Evolutionary conservation across 2,329 filamentous ascomycete species (phyloP).

Genomic region (Sclerotinia minor): DNA sequence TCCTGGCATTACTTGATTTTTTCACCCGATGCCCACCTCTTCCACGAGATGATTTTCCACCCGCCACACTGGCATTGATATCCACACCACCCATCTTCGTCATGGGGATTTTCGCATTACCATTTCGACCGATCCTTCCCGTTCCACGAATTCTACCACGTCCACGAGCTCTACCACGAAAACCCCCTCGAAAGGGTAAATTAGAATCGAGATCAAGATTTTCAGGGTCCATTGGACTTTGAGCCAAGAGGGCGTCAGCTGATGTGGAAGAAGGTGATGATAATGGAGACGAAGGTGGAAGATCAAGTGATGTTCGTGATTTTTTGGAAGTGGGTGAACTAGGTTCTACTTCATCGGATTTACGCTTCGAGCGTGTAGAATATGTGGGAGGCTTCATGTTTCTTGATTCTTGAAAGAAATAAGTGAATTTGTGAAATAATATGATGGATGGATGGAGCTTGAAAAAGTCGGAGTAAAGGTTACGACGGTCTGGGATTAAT

Average conservation of each 20-base stretch:
- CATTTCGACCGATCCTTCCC: conserved; percentile 29
- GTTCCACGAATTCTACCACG: conserved; percentile 32
- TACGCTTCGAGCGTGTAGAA: conserved; percentile 24
- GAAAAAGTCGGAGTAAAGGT: conserved; percentile 16
- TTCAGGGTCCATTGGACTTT: conserved; percentile 19
- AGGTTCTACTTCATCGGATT: conserved; percentile 15
- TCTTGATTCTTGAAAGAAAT: background rate
- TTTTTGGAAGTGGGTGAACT: conserved; percentile 21
- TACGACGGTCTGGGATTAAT: conserved; percentile 7
- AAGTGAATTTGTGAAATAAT: background rate
- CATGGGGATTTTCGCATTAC: background rate
- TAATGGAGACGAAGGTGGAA: conserved; percentile 19
- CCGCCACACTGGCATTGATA: conserved; percentile 15
- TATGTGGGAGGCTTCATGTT: conserved; percentile 22
- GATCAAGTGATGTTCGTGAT: conserved; percentile 17
- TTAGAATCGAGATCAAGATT: conserved; percentile 16
- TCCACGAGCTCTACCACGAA: conserved; percentile 35
- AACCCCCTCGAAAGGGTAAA: conserved; percentile 26
- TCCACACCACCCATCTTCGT: background rate
- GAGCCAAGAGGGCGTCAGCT: conserved; percentile 22
- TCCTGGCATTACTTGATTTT: conserved; percentile 35
- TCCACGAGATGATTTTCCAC: conserved; percentile 29
- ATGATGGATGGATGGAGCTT: conserved; percentile 4
- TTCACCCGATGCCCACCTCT: conserved; percentile 37
- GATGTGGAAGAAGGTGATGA: conserved; percentile 21